These are phyloP conservation scores for Ramalina peruviana DNA, from an alignment of 495 filamentous ascomycete species.

Conservation along the genomic window DNA sequence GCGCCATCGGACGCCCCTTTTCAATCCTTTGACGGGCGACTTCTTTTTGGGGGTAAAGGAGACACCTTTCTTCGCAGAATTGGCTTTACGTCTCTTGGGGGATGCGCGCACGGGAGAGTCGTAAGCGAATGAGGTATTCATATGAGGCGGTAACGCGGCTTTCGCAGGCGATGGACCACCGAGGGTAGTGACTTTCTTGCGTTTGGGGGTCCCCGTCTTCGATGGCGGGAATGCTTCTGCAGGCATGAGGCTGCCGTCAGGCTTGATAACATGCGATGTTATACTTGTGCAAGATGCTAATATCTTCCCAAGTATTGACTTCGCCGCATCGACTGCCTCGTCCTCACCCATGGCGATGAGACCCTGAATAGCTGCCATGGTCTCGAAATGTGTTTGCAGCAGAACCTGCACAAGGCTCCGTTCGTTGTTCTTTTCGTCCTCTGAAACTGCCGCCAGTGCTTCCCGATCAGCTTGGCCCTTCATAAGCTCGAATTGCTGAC, in stretches of 20 bases:
- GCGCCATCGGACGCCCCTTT: conserved; percentile 79
- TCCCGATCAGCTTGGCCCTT: conserved; percentile 77
- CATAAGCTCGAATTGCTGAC: conserved; percentile 69
- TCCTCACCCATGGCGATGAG: conserved; percentile 68
- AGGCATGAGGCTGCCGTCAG: conserved; percentile 59
- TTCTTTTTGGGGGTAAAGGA: conserved; percentile 79
- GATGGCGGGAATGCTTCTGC: conserved; percentile 51
- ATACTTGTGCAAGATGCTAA: conserved; percentile 59
- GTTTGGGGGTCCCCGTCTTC: conserved; percentile 57
- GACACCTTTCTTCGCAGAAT: conserved; percentile 57
- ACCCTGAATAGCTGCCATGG: conserved; percentile 64
- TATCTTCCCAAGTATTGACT: conserved; percentile 63
- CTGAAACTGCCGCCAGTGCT: conserved; percentile 56
- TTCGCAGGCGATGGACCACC: conserved; percentile 27
- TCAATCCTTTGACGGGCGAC: conserved; percentile 38
- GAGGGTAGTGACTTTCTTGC: conserved; percentile 44
- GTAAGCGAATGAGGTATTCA: conserved; percentile 25
- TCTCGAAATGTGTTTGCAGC: conserved; percentile 82
- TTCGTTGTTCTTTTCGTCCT: conserved; percentile 73
- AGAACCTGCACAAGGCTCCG: conserved; percentile 64
- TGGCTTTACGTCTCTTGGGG: conserved; percentile 64
- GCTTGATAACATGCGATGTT: conserved; percentile 73
- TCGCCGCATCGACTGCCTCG: conserved; percentile 69
- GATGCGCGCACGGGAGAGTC: conserved; percentile 53
- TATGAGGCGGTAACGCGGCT: conserved; percentile 24